phyloP scores from a whole-genome alignment of 345 rosid species.

The Garcia nutans region DNA sequence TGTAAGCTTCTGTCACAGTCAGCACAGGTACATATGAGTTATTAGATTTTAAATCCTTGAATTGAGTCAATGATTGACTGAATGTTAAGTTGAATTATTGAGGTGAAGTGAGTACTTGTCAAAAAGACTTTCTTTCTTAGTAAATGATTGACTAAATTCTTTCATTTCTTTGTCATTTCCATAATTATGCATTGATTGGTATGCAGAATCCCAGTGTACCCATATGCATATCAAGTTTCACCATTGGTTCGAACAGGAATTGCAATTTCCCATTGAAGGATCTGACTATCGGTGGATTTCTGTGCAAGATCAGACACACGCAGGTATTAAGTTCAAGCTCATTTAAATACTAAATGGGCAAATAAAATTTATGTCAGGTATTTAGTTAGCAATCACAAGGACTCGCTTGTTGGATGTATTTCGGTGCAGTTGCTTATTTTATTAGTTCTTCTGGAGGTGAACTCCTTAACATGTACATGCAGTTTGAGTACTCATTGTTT shows the following conservation, averaged over 20 bases:
- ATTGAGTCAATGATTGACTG: background rate
- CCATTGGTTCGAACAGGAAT: constrained; percentile 57
- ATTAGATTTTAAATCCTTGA: background rate
- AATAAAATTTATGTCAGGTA: background rate
- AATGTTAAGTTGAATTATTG: background rate
- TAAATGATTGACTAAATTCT: background rate
- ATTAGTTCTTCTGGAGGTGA: constrained; percentile 46
- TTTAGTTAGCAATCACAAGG: background rate
- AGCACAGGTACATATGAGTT: constrained; percentile 50
- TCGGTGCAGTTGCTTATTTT: constrained; percentile 4
- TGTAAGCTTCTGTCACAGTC: constrained; percentile 73
- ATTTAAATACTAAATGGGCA: background rate
- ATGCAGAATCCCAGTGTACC: constrained; percentile 62
- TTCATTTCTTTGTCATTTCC: background rate
- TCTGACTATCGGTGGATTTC: constrained; percentile 36
- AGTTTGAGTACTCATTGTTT: constrained; percentile 67
- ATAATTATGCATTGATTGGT: background rate
- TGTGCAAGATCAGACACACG: constrained; percentile 62
- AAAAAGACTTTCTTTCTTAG: background rate
- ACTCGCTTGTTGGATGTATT: background rate
- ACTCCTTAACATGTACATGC: constrained; percentile 56
- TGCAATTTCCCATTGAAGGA: constrained; percentile 59
- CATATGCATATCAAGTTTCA: constrained; percentile 40
- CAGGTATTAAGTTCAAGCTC: constrained; percentile 45
- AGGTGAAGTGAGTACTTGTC: background rate